Base-by-base conservation (phyloP, 352 stramenopile genomes). In the Peronospora tabacina region DNA sequence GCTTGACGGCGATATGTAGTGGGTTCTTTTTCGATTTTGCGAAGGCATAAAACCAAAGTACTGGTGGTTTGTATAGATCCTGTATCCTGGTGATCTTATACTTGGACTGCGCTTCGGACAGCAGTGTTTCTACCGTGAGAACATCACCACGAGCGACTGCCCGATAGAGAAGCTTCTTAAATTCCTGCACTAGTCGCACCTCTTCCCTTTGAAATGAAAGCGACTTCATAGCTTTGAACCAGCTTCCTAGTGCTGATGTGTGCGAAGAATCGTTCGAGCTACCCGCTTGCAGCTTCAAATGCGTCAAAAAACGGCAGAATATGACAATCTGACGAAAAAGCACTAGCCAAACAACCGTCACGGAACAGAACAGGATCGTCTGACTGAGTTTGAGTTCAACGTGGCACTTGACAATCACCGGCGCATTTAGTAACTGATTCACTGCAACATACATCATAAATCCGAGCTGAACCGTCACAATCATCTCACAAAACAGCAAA, bases 201-300 rank as follows among this genome's bases (percentile, higher is more conserved):
- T 56, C 59, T 16, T 75, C 52, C 1, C 56, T 63, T 13, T 63
- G 19, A 0, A 61, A 47, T 2, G 69, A 55, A 22, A 77, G 41
- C 32, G 59, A 56, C 41, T 75, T 66, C 9, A 74, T 47, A 33
- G 58, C 42, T 47, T 63, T 66, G 2, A 78, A 52, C 58, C 67
- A 80, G 37, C 63, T 65, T 15, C 66, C 68, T 7, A 87, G 52
- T 7, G 63, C 62, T 3, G 79, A 85, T 7, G 79, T 87, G 50
- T 90, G 75, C 0, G 64, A 71, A 11, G 74, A 60, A 53, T 87
- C 79, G 44, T 90, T 84, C 0, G 55, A 67, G 4, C 72, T 69
- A 32, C 85, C 76, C 0, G 77, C 68, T 29, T 90, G 79, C 0
- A 90, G 69, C 53, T 87, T 87, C 15, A 86, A 63, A 52, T 90